A percentile compares a stretch with the other conserved stretches of the same genome.
These are phyloP conservation scores for Fonsecaea multimorphosa DNA, from an alignment of 2,329 filamentous ascomycete genomes.

Conservation along the genomic window DNA sequence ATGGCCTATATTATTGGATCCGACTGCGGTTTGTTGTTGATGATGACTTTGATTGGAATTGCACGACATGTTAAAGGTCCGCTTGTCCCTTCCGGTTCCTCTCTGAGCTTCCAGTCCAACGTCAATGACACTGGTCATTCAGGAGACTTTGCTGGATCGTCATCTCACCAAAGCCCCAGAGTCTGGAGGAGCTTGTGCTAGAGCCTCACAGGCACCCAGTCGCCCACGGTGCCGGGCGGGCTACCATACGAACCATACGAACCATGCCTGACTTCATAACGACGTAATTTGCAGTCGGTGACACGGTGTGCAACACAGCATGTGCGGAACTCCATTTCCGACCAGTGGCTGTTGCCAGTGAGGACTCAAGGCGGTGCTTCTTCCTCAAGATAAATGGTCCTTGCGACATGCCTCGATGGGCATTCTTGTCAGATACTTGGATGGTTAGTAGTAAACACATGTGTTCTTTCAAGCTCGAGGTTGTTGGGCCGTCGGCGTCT, in stretches of 20 bases:
- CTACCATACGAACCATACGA: no score
- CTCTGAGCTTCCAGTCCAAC: not conserved
- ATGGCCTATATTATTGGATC: not conserved
- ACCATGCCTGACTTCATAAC: not conserved
- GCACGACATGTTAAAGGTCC: conserved; percentile 2
- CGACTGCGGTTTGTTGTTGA: not conserved
- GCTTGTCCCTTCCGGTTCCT: not conserved
- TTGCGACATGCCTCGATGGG: no score
- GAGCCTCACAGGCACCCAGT: not conserved
- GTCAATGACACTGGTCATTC: not conserved
- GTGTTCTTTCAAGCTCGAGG: no score
- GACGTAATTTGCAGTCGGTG: conserved; percentile 1
- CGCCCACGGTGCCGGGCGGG: no score
- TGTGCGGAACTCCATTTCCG: not conserved
- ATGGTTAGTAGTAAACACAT: no score
- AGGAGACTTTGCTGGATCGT: not conserved
- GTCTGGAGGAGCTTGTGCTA: not conserved
- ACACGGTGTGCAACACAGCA: not conserved
- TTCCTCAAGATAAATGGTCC: not conserved
- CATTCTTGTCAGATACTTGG: no score
- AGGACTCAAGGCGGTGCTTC: not conserved
- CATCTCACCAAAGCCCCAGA: not conserved
- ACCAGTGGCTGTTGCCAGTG: not conserved
- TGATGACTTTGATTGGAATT: conserved; percentile 3
- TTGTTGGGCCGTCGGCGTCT: no score